Evolutionary conservation across 1,284 basidiomycete species (phyloP).

Genomic region (Retiboletus flavoniger): DNA sequence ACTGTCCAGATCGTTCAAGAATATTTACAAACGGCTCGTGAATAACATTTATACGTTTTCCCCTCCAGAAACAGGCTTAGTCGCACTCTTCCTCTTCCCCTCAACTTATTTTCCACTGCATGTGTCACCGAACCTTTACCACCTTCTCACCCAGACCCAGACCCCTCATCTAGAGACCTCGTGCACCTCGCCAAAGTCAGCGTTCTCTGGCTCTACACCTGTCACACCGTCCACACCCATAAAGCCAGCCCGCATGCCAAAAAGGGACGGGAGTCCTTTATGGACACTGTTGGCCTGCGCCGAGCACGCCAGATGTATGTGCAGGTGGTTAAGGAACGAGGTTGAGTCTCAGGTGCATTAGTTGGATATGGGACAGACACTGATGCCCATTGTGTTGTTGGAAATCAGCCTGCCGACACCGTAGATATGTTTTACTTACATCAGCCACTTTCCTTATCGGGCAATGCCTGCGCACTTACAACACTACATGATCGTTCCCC

Average conservation of each 20-base stretch:
- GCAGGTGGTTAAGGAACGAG: conserved; percentile 61
- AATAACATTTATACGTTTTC: conserved; percentile 73
- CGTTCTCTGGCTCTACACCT: conserved; percentile 86
- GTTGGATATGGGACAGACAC: no score
- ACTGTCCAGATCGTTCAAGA: conserved; percentile 76
- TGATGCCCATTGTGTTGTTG: no score
- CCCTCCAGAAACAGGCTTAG: conserved; percentile 75
- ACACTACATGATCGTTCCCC: no score
- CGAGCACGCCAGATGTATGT: conserved; percentile 40
- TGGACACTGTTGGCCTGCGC: conserved; percentile 50
- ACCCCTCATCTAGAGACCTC: conserved; percentile 58
- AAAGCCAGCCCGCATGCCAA: conserved; percentile 68
- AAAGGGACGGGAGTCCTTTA: conserved; percentile 85
- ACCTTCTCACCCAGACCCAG: no score
- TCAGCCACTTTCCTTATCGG: no score
- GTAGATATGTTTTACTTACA: no score
- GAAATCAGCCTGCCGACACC: no score
- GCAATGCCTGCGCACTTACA: no score
- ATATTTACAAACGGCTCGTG: conserved; percentile 87
- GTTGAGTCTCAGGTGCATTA: neutral
- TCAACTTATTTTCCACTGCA: no score
- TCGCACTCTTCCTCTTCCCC: conserved; percentile 5
- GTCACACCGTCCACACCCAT: conserved; percentile 80
- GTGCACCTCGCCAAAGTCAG: conserved; percentile 80
- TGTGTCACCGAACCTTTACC: neutral